These are phyloP conservation scores for Triangularia setosa DNA, from an alignment of 2,329 filamentous ascomycete species.

Conservation along the genomic window DNA sequence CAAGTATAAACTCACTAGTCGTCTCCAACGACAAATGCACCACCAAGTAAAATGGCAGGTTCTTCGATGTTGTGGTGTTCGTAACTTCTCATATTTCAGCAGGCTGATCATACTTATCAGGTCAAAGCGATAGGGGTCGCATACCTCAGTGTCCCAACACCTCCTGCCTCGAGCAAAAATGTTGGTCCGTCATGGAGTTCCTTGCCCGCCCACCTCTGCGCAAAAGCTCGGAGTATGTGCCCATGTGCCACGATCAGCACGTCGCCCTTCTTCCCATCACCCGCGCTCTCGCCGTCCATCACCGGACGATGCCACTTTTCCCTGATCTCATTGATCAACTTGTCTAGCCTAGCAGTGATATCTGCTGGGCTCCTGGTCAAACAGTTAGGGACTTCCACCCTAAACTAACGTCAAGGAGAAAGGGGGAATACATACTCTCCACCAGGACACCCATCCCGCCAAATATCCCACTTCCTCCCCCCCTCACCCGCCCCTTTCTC, in stretches of 20 bases:
- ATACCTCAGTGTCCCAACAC: conserved; percentile 73
- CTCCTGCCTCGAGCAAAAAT: conserved; percentile 84
- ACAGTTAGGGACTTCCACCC: neutral
- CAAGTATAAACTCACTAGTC: conserved; percentile 5
- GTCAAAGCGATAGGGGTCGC: neutral
- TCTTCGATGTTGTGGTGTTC: conserved; percentile 75
- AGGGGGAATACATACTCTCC: conserved; percentile 61
- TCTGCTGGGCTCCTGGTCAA: conserved; percentile 61
- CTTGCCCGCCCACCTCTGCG: conserved; percentile 78
- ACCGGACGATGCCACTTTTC: conserved; percentile 58
- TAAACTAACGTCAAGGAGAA: neutral
- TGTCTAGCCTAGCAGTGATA: conserved; percentile 68
- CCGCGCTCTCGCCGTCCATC: conserved; percentile 48
- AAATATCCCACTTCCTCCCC: conserved; percentile 68
- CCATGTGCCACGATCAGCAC: conserved; percentile 83
- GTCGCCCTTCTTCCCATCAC: conserved; percentile 46
- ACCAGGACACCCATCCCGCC: conserved; percentile 80
- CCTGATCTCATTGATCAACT: conserved; percentile 71
- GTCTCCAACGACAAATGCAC: conserved; percentile 58
- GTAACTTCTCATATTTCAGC: conserved; percentile 51
- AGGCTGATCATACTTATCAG: conserved; percentile 3
- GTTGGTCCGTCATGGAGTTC: conserved; percentile 69
- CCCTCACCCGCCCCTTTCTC: conserved; percentile 52
- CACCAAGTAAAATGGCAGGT: conserved; percentile 74
- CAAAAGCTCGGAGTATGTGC: conserved; percentile 83